Evolutionary conservation across 176 grass and related monocot genomes (phyloP), one percentile per base, ranked within the genome.

Genomic region (Raddia distichophylla): DNA sequence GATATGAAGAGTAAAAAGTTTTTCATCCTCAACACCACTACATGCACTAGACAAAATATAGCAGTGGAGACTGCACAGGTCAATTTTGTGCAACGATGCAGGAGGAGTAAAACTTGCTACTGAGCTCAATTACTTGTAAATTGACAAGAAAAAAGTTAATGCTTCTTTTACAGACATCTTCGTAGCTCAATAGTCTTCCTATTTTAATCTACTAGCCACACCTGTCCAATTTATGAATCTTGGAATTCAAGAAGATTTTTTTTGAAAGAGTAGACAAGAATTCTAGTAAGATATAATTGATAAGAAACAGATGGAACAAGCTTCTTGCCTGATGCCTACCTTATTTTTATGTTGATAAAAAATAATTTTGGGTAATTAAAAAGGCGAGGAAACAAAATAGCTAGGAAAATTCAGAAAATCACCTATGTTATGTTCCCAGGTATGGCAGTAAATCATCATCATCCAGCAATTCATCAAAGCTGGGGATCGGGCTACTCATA

Each of bases 401-500:
- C 15, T 60, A 74, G 44, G 52, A 44, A 83, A 76, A 14, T 48
- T 72, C 46, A 63, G 45, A 52, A 52, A 81, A 60, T 49, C 61
- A 84, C 83, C 58, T 68, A 77, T 42, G 48, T 91, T 82, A 98
- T 79, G 95, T 93, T 81, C 95, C 95, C 40, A 98, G 78, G 75
- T 98, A 98, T 35, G 86, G 86, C 90, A 98, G 90, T 60, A 98
- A 64, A 57, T 93, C 92, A 44, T 98, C 90, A 42, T 98, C 95
- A 35, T 88, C 86, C 76, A 98, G 51, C 55, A 94, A 78, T 45
- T 93, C 90, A 84, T 87, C 92, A 33, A 98, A 62, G 81, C 66
- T 71, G 73, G 74, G 84, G 17, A 95, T 87, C 18, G 84, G 86
- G 75, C 79, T 93, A 65, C 69, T 83, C 12, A 94, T 81, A 35